Evolutionary conservation across 306 rosid species (phyloP), one percentile per base, ranked within the genome.

Genomic region (Vigna nakashimae): DNA sequence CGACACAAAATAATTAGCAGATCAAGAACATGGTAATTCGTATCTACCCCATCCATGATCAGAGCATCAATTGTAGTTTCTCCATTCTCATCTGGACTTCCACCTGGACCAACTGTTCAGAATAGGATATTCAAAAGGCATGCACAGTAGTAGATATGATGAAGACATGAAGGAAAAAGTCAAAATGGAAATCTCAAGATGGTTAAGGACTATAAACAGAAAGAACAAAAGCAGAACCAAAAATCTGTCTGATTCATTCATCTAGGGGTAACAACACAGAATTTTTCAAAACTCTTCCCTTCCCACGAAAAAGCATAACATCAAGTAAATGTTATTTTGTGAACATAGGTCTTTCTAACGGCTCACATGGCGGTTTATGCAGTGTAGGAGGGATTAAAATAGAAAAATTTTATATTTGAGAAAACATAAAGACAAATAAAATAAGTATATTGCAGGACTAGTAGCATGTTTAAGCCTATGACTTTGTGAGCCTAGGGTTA

Each of bases 81-180:
- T 64, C 98, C 98, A 30, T 92, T 92, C 83, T 95, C 98, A 76
- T 95, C 93, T 17, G 98, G 98, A 86, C 98, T 95, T 52, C 98
- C 98, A 72, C 98, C 98, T 1, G 98, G 98, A 69, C 98, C 98
- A 82, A 95, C 98, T 95, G 85, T 78, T 68, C 2, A 67, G 69
- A 81, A 46, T 49, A 43, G 59, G 32, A 73, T 13, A 58, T 12
- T 50, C 66, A 67, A 46, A 62, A 81, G 48, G 46, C 22, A 71
- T 20, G 52, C 55, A 2, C 13, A 52, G 49, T 34, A 42, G 17
- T 22, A 40, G 52, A 46, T 36, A 70, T 38, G 4, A 42, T 42
- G 13, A 42, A 42, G 46, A 42, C n/a, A 42, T 10, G 9, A 75
- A 7, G 7, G 55, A 60, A 70, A 10, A 81, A 73, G n/a, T 49